phyloP scores from a whole-genome alignment of 2,329 filamentous ascomycete genomes.

The Pseudogymnoascus verrucosus region DNA sequence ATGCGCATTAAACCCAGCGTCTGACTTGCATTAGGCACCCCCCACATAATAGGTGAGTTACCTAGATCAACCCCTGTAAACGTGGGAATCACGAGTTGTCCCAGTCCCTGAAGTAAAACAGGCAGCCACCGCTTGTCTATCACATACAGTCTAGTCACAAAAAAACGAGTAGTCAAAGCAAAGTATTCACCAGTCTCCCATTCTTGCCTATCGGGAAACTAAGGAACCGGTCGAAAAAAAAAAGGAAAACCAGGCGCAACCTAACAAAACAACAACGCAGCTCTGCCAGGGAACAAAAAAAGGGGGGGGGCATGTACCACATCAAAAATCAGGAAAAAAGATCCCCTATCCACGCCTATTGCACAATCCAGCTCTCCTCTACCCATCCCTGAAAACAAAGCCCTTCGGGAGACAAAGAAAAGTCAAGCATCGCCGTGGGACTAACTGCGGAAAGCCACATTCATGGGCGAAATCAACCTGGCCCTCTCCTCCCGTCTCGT shows the following conservation, averaged over 20 bases:
- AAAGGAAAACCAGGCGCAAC: constrained; percentile 4
- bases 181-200: constrained; percentile 8
- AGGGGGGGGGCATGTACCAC: constrained; percentile 4
- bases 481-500: constrained; percentile 1
- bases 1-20: neutral
- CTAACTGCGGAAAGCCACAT: neutral
- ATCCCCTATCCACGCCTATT: constrained; percentile 5
- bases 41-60: neutral
- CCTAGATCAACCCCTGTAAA: neutral
- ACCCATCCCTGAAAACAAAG: constrained; percentile 7
- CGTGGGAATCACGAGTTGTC: constrained; percentile 3
- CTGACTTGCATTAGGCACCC: neutral
- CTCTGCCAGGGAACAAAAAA: constrained; percentile 1
- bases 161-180: neutral
- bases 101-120: neutral
- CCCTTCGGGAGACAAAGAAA: neutral
- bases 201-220: constrained; percentile 8
- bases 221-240: constrained; percentile 6
- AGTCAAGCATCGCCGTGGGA: constrained; percentile 6
- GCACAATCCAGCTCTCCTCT: constrained; percentile 6
- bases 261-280: constrained; percentile 5
- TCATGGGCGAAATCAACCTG: neutral
- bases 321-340: constrained; percentile 7
- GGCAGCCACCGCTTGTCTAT: neutral
- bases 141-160: neutral